These are phyloP conservation scores for Macaranga tanarius DNA, from an alignment of 441 rosid species.

Conservation along the genomic window DNA sequence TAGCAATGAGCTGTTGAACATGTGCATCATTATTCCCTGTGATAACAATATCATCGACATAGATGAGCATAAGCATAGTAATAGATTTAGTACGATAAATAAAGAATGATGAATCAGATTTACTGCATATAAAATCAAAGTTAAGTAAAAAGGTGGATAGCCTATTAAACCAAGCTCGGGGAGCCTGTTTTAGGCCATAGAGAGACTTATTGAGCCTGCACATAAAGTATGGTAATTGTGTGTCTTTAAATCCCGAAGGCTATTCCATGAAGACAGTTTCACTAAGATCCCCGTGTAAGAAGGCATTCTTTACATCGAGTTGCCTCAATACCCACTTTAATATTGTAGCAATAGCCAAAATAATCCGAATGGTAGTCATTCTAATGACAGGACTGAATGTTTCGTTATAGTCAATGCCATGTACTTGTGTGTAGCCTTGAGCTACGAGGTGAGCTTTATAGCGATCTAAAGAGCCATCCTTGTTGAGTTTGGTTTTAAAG, in stretches of 20 bases:
- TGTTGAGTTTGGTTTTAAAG: too few species aligned
- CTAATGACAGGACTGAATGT: too few species aligned
- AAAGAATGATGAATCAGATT: not conserved
- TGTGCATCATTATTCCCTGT: not conserved
- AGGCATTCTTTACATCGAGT: too few species aligned
- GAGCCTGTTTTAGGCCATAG: not conserved
- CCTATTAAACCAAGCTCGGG: not conserved
- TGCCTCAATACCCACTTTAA: too few species aligned
- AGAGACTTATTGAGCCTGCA: not conserved
- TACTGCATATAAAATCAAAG: not conserved
- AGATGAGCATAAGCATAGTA: not conserved
- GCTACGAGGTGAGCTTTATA: too few species aligned
- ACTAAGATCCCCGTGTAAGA: too few species aligned
- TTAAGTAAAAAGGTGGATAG: not conserved
- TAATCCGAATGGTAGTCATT: too few species aligned
- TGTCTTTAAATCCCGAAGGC: not conserved
- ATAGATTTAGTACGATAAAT: not conserved
- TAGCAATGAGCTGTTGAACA: not conserved
- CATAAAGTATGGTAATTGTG: not conserved
- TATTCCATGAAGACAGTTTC: not conserved
- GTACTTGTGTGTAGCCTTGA: too few species aligned
- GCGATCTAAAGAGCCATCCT: too few species aligned
- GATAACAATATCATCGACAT: not conserved
- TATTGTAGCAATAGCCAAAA: too few species aligned
- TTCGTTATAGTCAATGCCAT: too few species aligned